phyloP scores from a whole-genome alignment of 306 rosid genomes.

The Cucumis hystrix region DNA sequence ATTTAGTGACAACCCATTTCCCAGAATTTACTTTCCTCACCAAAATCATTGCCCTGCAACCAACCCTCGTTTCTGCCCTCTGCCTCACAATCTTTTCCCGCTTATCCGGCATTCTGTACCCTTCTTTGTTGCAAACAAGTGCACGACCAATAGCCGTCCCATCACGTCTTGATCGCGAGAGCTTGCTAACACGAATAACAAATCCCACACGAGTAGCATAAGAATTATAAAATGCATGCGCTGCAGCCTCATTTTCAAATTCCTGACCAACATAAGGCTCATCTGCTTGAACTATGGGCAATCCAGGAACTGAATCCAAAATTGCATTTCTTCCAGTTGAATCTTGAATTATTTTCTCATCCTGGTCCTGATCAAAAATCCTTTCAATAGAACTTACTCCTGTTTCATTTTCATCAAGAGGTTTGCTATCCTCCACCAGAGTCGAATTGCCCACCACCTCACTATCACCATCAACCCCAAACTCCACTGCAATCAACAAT shows the following conservation, averaged over 20 bases:
- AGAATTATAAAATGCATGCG: conserved; percentile 85
- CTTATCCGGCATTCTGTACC: conserved; percentile 87
- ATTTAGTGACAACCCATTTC: conserved; percentile 79
- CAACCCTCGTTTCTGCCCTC: conserved; percentile 94
- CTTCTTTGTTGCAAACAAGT: conserved; percentile 96
- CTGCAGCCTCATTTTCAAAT: conserved; percentile 81
- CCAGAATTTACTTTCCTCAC: conserved; percentile 77
- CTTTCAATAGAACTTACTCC: conserved; percentile 56
- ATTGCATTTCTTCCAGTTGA: conserved; percentile 33
- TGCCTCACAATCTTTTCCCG: conserved; percentile 93
- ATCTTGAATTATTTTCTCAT: conserved; percentile 32
- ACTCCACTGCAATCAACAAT: conserved; percentile 64
- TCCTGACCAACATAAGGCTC: conserved; percentile 93
- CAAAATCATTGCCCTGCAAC: conserved; percentile 92
- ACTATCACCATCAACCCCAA: conserved; percentile 40
- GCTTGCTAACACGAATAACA: conserved; percentile 86
- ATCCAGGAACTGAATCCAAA: conserved; percentile 34
- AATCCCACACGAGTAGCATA: conserved; percentile 78
- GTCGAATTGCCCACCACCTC: conserved; percentile 38
- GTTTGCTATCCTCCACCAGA: conserved; percentile 24
- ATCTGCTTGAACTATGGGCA: conserved; percentile 33
- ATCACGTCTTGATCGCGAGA: conserved; percentile 90
- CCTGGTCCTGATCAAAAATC: conserved; percentile 33
- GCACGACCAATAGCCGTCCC: conserved; percentile 92
- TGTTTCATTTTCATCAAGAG: conserved; percentile 43